phyloP scores from a whole-genome alignment of 441 rosid genomes.

The Populus hybrid region DNA sequence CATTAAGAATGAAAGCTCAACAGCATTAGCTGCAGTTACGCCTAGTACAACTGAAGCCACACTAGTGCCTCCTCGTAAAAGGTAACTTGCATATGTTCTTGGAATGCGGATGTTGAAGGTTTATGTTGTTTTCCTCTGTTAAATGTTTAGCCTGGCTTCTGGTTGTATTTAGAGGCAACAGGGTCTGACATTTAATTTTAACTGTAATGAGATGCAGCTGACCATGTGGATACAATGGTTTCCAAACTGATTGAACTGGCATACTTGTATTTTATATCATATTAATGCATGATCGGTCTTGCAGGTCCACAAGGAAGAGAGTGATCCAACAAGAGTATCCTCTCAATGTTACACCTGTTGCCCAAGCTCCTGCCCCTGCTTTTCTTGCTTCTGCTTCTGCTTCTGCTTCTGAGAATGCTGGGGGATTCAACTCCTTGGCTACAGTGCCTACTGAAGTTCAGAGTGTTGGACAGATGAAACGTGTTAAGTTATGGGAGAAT shows the following conservation, averaged over 20 bases:
- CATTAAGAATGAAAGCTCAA: slow-evolving; percentile 17
- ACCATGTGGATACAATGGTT: slow-evolving; percentile 9
- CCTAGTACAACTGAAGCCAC: slow-evolving; percentile 8
- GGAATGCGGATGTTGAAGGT: not conserved
- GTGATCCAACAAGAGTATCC: slow-evolving; percentile 25
- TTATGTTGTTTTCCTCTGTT: not conserved
- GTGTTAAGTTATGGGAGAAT: slow-evolving; percentile 32
- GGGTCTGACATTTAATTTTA: slow-evolving; percentile 10
- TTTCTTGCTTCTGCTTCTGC: slow-evolving; percentile 5
- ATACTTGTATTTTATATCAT: not conserved
- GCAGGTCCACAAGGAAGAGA: slow-evolving; percentile 30
- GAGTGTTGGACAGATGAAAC: slow-evolving; percentile 21
- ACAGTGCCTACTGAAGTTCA: not conserved
- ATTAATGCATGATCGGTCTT: slow-evolving; percentile 13
- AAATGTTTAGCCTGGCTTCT: not conserved
- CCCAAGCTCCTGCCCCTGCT: slow-evolving; percentile 4
- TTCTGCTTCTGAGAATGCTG: slow-evolving; percentile 19
- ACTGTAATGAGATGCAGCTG: slow-evolving; percentile 7
- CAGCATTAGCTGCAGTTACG: not conserved
- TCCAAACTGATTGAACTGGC: not conserved
- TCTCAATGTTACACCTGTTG: slow-evolving; percentile 17
- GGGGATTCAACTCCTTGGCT: not conserved
- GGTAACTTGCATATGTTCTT: slow-evolving; percentile 19
- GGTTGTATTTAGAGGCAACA: not conserved
- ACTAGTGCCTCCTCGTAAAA: slow-evolving; percentile 13